Evolutionary conservation across 2,329 filamentous ascomycete species (phyloP).

Genomic region (Madurella mycetomatis): DNA sequence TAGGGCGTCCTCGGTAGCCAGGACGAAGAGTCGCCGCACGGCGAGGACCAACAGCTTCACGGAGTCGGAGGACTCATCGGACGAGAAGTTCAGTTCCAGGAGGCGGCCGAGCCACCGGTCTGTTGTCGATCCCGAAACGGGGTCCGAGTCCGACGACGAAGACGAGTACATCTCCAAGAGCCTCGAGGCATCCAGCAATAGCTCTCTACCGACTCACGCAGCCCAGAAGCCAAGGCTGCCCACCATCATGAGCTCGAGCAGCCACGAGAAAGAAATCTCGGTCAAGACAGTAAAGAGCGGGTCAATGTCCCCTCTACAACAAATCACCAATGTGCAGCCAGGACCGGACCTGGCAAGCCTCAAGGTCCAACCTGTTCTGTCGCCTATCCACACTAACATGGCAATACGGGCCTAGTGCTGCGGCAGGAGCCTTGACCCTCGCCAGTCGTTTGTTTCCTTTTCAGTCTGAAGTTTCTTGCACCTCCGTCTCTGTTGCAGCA

Average conservation of each 20-base stretch:
- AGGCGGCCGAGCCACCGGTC: slow-evolving; percentile 17
- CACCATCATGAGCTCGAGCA: slow-evolving; percentile 43
- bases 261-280: slow-evolving; percentile 9
- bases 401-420: not conserved
- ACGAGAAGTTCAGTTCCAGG: slow-evolving; percentile 13
- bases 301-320: not conserved
- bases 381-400: not conserved
- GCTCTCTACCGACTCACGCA: slow-evolving; percentile 31
- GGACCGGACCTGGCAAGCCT: not conserved
- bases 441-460: not conserved
- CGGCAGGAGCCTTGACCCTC: not conserved
- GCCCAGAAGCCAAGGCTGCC: slow-evolving; percentile 43
- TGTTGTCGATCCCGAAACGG: slow-evolving; percentile 23
- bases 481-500: slow-evolving; percentile 9
- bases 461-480: not conserved
- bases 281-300: not conserved
- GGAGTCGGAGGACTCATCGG: slow-evolving; percentile 27
- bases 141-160: slow-evolving; percentile 32
- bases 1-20: slow-evolving; percentile 21
- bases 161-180: slow-evolving; percentile 22
- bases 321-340: not conserved
- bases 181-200: slow-evolving; percentile 26
- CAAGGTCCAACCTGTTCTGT: not conserved
- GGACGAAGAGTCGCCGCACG: slow-evolving; percentile 27
- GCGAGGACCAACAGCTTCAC: slow-evolving; percentile 24